Evolutionary conservation across 345 rosid genomes (phyloP).

Genomic region (Nasturtium officinale): DNA sequence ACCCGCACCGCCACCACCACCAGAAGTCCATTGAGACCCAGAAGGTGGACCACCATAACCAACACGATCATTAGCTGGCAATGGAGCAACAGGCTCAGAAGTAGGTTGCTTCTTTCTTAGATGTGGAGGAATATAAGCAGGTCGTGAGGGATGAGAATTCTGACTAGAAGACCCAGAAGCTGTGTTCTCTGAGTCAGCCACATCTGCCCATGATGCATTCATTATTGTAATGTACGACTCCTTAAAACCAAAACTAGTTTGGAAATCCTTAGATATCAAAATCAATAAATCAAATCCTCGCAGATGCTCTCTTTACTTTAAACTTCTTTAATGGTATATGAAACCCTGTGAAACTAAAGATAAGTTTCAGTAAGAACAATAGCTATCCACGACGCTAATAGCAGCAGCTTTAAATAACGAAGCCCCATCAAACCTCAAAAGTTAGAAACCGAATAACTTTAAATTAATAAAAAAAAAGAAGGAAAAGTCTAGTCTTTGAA

Average conservation of each 20-base stretch:
- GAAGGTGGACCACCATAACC: conserved; percentile 53
- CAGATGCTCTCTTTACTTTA: conserved; percentile 17
- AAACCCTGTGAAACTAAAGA: conserved; percentile 35
- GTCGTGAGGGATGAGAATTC: conserved; percentile 47
- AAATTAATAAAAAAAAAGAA: not conserved
- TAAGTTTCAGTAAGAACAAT: conserved; percentile 1
- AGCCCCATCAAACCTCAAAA: conserved; percentile 8
- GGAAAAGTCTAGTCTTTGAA: not conserved
- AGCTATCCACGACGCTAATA: not conserved
- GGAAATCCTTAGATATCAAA: conserved; percentile 7
- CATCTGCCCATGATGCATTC: conserved; percentile 99
- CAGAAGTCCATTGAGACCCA: conserved; percentile 61
- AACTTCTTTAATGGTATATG: not conserved
- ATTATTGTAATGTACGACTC: conserved; percentile 35
- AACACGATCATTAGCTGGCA: conserved; percentile 51
- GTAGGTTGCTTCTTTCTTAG: conserved; percentile 67
- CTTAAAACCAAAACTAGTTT: conserved; percentile 26
- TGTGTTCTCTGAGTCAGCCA: conserved; percentile 81
- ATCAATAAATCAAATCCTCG: conserved; percentile 1
- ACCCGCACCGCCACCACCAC: conserved; percentile 46
- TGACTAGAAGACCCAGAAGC: conserved; percentile 49
- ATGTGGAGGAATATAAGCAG: conserved; percentile 86
- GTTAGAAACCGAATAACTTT: not conserved
- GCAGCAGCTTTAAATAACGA: conserved; percentile 15
- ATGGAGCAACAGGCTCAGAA: conserved; percentile 49